Conservation (phyloP, 768 basidiomycete species). For the Psilocybe azurescens region DNA sequence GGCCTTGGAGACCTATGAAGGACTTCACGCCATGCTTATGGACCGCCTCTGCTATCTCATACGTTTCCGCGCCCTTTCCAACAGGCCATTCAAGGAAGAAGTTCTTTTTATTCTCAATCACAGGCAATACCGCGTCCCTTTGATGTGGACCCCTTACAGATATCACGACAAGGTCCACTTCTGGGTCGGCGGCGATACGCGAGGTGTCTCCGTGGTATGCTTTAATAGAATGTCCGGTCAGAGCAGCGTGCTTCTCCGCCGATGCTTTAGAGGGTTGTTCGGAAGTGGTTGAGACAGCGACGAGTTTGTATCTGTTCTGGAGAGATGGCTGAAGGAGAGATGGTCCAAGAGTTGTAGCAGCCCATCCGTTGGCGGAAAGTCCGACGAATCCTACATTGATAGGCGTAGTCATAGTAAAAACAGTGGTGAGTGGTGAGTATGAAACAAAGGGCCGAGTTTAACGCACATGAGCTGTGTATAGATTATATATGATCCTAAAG, state of each 20-base stretch:
- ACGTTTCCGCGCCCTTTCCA: conserved; percentile 36
- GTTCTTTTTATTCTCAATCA: conserved; percentile 41
- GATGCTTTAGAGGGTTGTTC: conserved; percentile 33
- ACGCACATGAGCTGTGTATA: too few species aligned
- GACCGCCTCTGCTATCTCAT: conserved; percentile 37
- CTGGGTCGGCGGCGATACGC: conserved; percentile 36
- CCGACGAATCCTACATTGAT: too few species aligned
- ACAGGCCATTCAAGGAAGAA: conserved; percentile 48
- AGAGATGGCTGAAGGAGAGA: too few species aligned
- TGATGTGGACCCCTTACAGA: conserved; percentile 37
- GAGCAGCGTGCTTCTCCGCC: conserved; percentile 32
- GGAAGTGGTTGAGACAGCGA: conserved; percentile 28
- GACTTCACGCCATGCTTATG: conserved; percentile 31
- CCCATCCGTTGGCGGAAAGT: too few species aligned
- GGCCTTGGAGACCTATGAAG: conserved; percentile 37
- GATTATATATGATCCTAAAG: too few species aligned
- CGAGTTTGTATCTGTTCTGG: too few species aligned
- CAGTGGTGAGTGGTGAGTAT: too few species aligned
- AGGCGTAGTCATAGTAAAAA: too few species aligned
- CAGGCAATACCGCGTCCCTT: conserved; percentile 32
- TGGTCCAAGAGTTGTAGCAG: too few species aligned
- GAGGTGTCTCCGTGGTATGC: conserved; percentile 37
- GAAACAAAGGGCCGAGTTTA: too few species aligned
- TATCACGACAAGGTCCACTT: conserved; percentile 42
- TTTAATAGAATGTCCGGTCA: conserved; percentile 29